phyloP scores from a whole-genome alignment of 495 filamentous ascomycete genomes.

The Aspergillus ellipticus region DNA sequence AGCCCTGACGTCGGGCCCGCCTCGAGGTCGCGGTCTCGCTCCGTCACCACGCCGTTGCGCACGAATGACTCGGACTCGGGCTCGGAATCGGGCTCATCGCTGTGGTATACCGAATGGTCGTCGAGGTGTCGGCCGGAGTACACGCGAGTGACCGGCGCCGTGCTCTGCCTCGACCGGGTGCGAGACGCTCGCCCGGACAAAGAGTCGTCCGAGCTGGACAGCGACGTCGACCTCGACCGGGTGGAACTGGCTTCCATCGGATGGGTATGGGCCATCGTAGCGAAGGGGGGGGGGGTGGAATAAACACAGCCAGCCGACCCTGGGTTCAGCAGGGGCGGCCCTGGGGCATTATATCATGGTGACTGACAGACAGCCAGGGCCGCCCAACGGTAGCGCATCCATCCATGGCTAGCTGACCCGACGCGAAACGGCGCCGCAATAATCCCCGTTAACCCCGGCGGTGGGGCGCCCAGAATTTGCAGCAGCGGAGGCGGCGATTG shows the following conservation, averaged over 20 bases:
- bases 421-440: neutral
- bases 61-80: constrained; percentile 15
- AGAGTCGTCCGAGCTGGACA: neutral
- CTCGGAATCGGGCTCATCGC: constrained; percentile 9
- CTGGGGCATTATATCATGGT: constrained; percentile 2
- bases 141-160: constrained; percentile 18
- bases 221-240: constrained; percentile 14
- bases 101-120: constrained; percentile 37
- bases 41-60: constrained; percentile 28
- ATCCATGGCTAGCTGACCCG: neutral
- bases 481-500: neutral
- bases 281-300: neutral
- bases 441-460: neutral
- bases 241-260: neutral
- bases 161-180: constrained; percentile 6
- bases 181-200: neutral
- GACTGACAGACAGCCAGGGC: no score
- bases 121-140: constrained; percentile 35
- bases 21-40: constrained; percentile 32
- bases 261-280: neutral
- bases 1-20: constrained; percentile 14
- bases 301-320: neutral
- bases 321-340: neutral
- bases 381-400: no score
- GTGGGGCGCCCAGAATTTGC: neutral